These are phyloP conservation scores for Xylaria digitata DNA, from an alignment of 2,329 filamentous ascomycete genomes.

Conservation along the genomic window DNA sequence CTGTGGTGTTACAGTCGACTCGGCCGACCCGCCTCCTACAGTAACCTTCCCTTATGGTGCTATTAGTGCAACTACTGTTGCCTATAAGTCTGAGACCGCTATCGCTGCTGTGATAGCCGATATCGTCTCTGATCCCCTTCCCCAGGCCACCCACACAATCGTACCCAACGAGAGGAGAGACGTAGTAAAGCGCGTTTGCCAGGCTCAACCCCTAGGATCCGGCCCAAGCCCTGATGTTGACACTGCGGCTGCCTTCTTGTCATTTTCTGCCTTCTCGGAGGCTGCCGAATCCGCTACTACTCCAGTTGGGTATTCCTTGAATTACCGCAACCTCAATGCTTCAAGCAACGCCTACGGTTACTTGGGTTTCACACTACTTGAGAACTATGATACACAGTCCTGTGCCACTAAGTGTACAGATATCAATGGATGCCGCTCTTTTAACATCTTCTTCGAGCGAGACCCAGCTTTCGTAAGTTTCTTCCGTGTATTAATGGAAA, in stretches of 20 bases:
- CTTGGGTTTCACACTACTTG: constrained; percentile 21
- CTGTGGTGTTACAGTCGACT: neutral
- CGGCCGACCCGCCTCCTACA: constrained; percentile 11
- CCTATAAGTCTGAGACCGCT: constrained; percentile 1
- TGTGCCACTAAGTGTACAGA: constrained; percentile 26
- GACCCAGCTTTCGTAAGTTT: constrained; percentile 26
- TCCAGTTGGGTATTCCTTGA: constrained; percentile 7
- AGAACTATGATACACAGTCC: constrained; percentile 10
- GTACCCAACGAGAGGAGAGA: constrained; percentile 2
- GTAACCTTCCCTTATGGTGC: constrained; percentile 2
- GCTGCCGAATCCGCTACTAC: constrained; percentile 4
- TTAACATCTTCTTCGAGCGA: constrained; percentile 37
- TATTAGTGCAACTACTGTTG: constrained; percentile 4
- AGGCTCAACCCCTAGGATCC: constrained; percentile 10
- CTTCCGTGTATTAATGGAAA: neutral
- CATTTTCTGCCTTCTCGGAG: neutral
- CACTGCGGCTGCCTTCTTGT: constrained; percentile 19
- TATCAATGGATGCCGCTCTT: constrained; percentile 24
- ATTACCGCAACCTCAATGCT: constrained; percentile 18
- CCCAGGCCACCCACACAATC: neutral
- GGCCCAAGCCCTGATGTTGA: constrained; percentile 11
- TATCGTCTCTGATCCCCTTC: constrained; percentile 3
- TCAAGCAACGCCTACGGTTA: constrained; percentile 29
- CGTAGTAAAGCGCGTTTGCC: constrained; percentile 10
- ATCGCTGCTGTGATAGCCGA: constrained; percentile 8